phyloP scores from a whole-genome alignment of 1,139 yeast genomes.

The Diutina scorzettiae region DNA sequence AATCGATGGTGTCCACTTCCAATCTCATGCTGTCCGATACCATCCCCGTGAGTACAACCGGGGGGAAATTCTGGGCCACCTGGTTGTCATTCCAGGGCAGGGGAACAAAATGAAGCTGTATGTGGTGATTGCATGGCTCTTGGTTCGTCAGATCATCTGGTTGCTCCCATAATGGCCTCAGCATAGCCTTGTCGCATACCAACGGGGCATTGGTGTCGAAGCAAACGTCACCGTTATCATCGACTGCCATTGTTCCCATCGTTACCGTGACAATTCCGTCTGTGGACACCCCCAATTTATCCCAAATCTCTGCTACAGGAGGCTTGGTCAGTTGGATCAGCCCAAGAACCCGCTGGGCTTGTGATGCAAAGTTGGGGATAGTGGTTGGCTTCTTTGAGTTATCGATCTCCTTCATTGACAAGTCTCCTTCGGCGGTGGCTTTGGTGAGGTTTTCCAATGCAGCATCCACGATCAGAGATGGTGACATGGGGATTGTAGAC shows the following conservation, averaged over 20 bases:
- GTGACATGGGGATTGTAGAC: background rate
- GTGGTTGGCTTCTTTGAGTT: background rate
- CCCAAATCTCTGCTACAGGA: background rate
- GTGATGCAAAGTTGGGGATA: background rate
- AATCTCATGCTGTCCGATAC: background rate
- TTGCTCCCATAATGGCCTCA: background rate
- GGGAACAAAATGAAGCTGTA: background rate
- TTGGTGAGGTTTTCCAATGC: background rate
- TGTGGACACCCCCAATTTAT: background rate
- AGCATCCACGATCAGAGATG: background rate
- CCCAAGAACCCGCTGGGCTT: too few species aligned
- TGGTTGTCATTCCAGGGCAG: background rate
- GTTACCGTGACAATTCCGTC: background rate
- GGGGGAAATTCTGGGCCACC: background rate
- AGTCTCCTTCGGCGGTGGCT: background rate
- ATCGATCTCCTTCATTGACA: background rate
- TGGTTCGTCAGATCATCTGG: too few species aligned
- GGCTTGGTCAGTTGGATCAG: background rate
- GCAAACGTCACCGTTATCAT: background rate
- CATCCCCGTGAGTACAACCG: background rate
- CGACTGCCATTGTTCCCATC: background rate
- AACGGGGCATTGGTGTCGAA: background rate
- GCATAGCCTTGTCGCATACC: background rate
- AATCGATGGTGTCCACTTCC: background rate
- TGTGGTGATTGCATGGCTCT: background rate